Percentiles rank a stretch among this genome's conserved stretches.
Conservation (phyloP, 1,139 yeast genomes). For the Taphrina wiesneri region DNA sequence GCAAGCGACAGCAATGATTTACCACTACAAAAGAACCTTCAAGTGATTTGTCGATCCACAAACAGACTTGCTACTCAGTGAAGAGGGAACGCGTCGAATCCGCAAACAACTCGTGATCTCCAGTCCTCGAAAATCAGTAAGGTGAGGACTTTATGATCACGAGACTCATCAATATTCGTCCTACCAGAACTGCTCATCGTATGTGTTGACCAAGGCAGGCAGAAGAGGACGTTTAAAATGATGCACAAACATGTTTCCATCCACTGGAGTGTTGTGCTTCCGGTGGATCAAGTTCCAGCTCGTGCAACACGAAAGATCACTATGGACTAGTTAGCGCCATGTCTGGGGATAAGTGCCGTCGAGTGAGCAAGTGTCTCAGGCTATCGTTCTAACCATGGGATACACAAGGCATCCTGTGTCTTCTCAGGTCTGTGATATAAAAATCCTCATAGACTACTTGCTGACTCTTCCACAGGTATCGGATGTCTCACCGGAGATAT, state of each 20-base stretch:
- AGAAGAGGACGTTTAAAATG: constrained; percentile 27
- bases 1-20: constrained; percentile 1
- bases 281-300: background rate
- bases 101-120: constrained; percentile 29
- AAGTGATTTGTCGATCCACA: background rate
- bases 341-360: background rate
- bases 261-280: background rate
- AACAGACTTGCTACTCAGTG: background rate
- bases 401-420: constrained; percentile 14
- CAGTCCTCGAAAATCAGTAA: constrained; percentile 34
- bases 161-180: constrained; percentile 28
- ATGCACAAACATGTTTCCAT: background rate
- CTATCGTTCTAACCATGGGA: constrained; percentile 32
- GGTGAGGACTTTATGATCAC: constrained; percentile 32
- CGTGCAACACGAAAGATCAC: background rate
- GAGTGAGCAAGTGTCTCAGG: constrained; percentile 16
- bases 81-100: background rate
- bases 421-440: constrained; percentile 35
- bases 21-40: background rate
- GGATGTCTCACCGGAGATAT: no score
- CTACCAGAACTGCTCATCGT: constrained; percentile 34
- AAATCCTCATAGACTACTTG: constrained; percentile 30
- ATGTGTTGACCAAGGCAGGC: constrained; percentile 32
- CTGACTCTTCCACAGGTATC: no score
- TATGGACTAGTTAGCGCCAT: background rate